Evolutionary conservation across 2,329 filamentous ascomycete species (phyloP).

Genomic region (Aspergillus proliferans): DNA sequence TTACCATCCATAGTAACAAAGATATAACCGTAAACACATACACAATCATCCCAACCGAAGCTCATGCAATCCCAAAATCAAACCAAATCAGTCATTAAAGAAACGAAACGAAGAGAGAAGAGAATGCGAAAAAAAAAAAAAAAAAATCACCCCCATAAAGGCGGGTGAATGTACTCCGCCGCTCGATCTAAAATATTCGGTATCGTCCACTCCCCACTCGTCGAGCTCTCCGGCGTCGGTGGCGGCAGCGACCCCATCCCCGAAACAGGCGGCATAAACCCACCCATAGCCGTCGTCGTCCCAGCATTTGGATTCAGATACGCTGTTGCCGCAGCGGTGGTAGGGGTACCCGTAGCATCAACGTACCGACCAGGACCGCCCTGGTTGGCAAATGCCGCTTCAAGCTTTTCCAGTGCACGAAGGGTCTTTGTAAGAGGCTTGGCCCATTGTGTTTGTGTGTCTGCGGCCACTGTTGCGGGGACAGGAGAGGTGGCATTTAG

Average conservation of each 20-base stretch:
- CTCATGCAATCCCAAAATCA: neutral
- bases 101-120: neutral
- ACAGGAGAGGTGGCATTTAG: constrained; percentile 23
- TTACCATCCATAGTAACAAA: neutral
- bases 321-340: constrained; percentile 9
- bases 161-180: constrained; percentile 44
- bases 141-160: constrained; percentile 33
- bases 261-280: neutral
- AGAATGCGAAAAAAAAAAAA: neutral
- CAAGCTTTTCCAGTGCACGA: constrained; percentile 41
- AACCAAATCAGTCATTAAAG: neutral
- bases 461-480: constrained; percentile 21
- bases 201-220: constrained; percentile 41
- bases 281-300: constrained; percentile 3
- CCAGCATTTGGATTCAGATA: constrained; percentile 14
- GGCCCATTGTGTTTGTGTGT: constrained; percentile 40
- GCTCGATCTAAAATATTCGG: constrained; percentile 42
- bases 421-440: constrained; percentile 42
- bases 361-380: constrained; percentile 2
- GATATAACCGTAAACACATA: neutral
- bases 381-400: constrained; percentile 31
- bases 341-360: constrained; percentile 8
- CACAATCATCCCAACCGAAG: neutral
- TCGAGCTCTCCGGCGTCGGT: constrained; percentile 44
- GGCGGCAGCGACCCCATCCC: constrained; percentile 33